Base-by-base conservation (phyloP, 2,329 filamentous ascomycete species). In the Xylariaceae sp. region DNA sequence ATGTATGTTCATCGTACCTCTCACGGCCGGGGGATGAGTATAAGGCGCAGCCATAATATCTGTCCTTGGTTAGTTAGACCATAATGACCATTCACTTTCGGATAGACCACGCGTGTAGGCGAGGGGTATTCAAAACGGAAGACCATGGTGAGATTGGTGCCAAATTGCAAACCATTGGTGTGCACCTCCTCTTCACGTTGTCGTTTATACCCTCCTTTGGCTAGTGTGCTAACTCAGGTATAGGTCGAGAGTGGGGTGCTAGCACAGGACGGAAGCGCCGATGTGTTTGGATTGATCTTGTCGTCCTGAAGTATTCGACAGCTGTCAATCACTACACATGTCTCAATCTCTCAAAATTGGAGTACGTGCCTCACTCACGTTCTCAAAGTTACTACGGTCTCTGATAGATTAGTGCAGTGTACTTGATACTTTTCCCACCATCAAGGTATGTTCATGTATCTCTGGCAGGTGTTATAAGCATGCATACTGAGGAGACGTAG, bases 361-460 rank as follows among this genome's bases (percentile, higher is more conserved):
- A 91, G 44, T 53, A 50, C 14, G 37, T 43, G 4, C 2, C 14
- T 26, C 3, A 16, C 21, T 1, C 12, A 1, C 12, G 6, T 46
- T 31, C 8, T 21, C 4, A 8, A 17, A 16, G 19, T 24, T 17
- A 34, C 5, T 24, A 34, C 21, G n/a, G 5, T 12, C 19, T 16
- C 28, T 46, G 23, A 54, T n/a, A 23, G 11, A n/a, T 28, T 24
- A 3, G 17, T 24, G 7, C 24, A 56, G 46, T 65, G 81, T 92
- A 33, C 80, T 92, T 14, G 89, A 92, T 71, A 84, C 84, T 28
- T 92, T 96, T 71, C 79, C 84, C 8, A 87, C 86, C 68, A 83
- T 96, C 75, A 90, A 92, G 73, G 33, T 41, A 41, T 9, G 26
- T 28, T 3, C n/a, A 16, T 17, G 14, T 11, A 29, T 11, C 11